Conservation (phyloP, 1,284 basidiomycete species). For the Binderoboletus segoi region DNA sequence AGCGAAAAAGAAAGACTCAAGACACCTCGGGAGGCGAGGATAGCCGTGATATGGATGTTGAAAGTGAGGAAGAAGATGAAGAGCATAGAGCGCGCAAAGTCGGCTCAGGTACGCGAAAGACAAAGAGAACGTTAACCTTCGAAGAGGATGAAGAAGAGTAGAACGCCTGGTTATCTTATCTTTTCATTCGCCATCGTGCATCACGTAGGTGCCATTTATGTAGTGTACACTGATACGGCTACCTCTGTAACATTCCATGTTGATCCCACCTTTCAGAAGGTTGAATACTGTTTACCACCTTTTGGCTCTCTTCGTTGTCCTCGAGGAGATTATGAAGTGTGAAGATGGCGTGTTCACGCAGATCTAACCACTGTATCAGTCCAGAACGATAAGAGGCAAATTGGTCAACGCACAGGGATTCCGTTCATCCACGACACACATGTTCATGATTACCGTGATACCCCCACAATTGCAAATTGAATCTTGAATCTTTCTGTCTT, state of each 20-base stretch:
- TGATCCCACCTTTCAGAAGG: conserved; percentile 62
- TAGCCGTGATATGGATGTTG: conserved; percentile 66
- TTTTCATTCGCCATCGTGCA: neutral
- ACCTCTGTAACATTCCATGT: conserved; percentile 50
- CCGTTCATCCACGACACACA: conserved; percentile 86
- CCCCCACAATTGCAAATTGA: conserved; percentile 69
- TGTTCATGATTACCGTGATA: conserved; percentile 77
- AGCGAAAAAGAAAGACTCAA: conserved; percentile 34
- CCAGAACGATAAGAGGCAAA: neutral
- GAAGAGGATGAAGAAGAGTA: conserved; percentile 58
- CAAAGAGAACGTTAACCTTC: conserved; percentile 54
- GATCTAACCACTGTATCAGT: conserved; percentile 50
- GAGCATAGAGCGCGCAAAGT: conserved; percentile 62
- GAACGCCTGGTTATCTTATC: neutral
- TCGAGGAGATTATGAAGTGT: conserved; percentile 78
- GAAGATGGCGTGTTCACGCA: conserved; percentile 89
- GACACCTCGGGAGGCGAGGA: conserved; percentile 37
- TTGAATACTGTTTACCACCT: conserved; percentile 71
- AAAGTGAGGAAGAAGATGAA: conserved; percentile 72
- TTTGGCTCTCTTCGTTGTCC: conserved; percentile 78
- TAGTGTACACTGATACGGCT: conserved; percentile 7
- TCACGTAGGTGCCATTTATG: neutral
- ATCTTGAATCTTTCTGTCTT: conserved; percentile 69
- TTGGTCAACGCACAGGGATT: conserved; percentile 77
- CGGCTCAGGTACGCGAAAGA: conserved; percentile 49